A percentile compares a stretch with the other conserved stretches of the same genome.
Evolutionary conservation across 129 eudicot genomes (phyloP).

Genomic region (Flaveria sonorensis): DNA sequence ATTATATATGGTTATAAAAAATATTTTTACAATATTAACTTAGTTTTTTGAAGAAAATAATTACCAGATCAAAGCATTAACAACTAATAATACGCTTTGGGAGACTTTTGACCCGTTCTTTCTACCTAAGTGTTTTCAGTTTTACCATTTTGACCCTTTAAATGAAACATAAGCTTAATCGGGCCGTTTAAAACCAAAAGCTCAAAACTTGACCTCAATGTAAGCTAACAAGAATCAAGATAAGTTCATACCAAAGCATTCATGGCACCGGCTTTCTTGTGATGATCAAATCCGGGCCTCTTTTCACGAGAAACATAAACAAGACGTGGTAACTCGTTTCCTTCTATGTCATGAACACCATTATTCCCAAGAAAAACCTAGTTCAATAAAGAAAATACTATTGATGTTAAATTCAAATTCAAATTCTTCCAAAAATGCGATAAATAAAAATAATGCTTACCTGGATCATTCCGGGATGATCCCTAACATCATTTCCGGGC

Average conservation of each 20-base stretch:
- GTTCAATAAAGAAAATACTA: not conserved
- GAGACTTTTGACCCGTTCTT: no score
- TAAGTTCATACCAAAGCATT: constrained; percentile 58
- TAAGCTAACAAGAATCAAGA: constrained; percentile 22
- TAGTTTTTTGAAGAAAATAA: no score
- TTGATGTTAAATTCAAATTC: not conserved
- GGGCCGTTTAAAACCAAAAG: not conserved
- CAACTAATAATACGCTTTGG: no score
- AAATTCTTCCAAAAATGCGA: not conserved
- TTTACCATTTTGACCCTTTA: no score
- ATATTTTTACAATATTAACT: no score
- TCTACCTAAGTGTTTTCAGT: no score
- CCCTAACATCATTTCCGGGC: constrained; percentile 93
- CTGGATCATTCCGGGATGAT: constrained; percentile 98
- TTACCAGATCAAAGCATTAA: no score
- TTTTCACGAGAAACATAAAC: constrained; percentile 96
- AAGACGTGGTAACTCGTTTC: constrained; percentile 82
- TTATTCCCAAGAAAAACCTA: constrained; percentile 81
- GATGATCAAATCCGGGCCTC: constrained; percentile 93
- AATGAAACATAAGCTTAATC: not conserved
- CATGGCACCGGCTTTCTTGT: constrained; percentile 96
- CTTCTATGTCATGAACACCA: constrained; percentile 81
- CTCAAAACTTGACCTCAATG: not conserved
- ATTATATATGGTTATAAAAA: no score
- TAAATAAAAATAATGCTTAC: constrained; percentile 27